Evolutionary conservation across 305 asterid genomes (phyloP), one percentile per base, ranked within the genome.

Genomic region (Stenogyne calaminthoides): DNA sequence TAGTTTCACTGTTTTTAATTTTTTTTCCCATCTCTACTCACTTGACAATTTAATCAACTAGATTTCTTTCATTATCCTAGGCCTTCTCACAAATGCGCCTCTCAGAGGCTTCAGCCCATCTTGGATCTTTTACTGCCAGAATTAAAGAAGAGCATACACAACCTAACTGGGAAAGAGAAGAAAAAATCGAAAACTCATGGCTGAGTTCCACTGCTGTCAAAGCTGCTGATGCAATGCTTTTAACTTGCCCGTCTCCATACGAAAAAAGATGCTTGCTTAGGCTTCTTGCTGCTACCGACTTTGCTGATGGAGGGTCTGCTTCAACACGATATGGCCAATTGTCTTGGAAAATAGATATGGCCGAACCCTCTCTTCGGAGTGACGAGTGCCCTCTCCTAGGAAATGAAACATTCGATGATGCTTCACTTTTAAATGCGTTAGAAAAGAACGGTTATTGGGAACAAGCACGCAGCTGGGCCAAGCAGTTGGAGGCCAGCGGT

Each of bases 71-170:
- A 77, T 58, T 49, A 69, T 70, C 67, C 64, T 84, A 95, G 99
- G 99, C 99, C 72, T 89, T 91, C 85, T 88, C 97, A 51, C 99
- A 95, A 77, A 91, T 95, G 98, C 99, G 98, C 68, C 95, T 95
- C 64, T 82, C 96, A 54, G 98, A 95, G 81, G 96, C 97, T 72
- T 84, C 95, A 32, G 99, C 98, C 76, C 97, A 95, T 85, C 91
- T 95, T 64, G 98, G 96, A 78, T 90, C 95, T 74, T 95, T 92
- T 78, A 76, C 98, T 74, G 77, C 83, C 60, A 89, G 97, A 84
- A 87, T 89, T 84, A 92, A 89, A 85, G 99, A 92, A 87, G 99
- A 95, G 84, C 89, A 78, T 51, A 56, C 81, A 65, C 93, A 77
- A 60, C 73, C 83, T 70, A 75, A 78, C 71, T 71, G 76, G 78